Evolutionary conservation across 1,139 yeast genomes (phyloP).

Genomic region (Candida tropicalis): DNA sequence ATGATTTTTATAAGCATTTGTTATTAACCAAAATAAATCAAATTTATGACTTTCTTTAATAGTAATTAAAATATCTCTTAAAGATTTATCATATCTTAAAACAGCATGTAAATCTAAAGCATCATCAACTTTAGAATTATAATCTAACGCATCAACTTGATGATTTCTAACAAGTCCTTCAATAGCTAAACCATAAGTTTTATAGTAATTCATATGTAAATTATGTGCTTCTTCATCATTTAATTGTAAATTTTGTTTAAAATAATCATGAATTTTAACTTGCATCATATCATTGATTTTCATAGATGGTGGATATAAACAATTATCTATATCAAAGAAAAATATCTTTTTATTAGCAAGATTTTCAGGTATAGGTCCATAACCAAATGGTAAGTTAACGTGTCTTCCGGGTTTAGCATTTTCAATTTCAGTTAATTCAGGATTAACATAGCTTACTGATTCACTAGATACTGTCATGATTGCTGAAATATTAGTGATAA

Average conservation of each 20-base stretch:
- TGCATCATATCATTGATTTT: slow-evolving; percentile 88
- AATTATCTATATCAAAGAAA: slow-evolving; percentile 91
- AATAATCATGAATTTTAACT: slow-evolving; percentile 77
- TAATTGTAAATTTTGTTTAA: slow-evolving; percentile 63
- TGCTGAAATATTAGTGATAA: no score
- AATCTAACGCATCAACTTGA: slow-evolving; percentile 84
- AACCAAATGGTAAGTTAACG: slow-evolving; percentile 46
- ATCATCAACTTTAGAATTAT: slow-evolving; percentile 87
- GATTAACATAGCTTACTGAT: slow-evolving; percentile 23
- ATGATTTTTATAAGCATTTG: slow-evolving; percentile 92
- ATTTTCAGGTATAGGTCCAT: slow-evolving; percentile 45
- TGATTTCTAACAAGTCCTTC: slow-evolving; percentile 84
- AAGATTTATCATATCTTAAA: slow-evolving; percentile 57
- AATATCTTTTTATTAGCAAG: slow-evolving; percentile 52
- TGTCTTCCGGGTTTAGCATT: slow-evolving; percentile 31
- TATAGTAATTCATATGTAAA: slow-evolving; percentile 75
- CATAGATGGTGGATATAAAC: slow-evolving; percentile 75
- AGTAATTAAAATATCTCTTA: slow-evolving; percentile 53
- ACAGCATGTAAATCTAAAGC: slow-evolving; percentile 82
- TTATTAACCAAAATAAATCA: slow-evolving; percentile 74
- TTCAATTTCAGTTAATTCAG: slow-evolving; percentile 22
- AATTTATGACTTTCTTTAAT: slow-evolving; percentile 41
- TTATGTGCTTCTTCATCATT: slow-evolving; percentile 74
- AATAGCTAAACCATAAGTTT: slow-evolving; percentile 86
- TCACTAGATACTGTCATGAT: slow-evolving; percentile 12